These are phyloP conservation scores for Ogataea dorogensis DNA, from an alignment of 805 yeast species.

Conservation along the genomic window DNA sequence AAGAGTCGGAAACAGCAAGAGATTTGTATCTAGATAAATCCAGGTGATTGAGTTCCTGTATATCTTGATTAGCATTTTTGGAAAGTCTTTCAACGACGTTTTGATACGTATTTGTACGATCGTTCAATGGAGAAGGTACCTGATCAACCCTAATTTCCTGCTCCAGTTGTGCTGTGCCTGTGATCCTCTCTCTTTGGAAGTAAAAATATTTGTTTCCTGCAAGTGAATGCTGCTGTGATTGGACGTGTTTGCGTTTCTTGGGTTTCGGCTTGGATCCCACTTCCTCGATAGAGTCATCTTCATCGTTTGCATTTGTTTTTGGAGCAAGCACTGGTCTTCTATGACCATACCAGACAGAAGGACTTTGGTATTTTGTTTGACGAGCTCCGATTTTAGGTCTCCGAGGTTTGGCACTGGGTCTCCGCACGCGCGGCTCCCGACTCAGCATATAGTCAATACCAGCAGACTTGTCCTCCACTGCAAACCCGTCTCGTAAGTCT, in stretches of 20 bases:
- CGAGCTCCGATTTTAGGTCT: conserved; percentile 2
- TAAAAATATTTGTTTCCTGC: conserved; percentile 16
- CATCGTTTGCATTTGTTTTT: neutral
- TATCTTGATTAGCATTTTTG: conserved; percentile 2
- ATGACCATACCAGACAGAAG: neutral
- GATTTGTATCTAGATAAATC: conserved; percentile 7
- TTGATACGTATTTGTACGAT: conserved; percentile 5
- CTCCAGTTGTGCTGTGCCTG: conserved; percentile 33
- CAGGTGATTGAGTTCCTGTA: neutral
- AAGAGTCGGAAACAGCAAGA: conserved; percentile 11
- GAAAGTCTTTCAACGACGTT: conserved; percentile 2
- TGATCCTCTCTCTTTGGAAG: conserved; percentile 22
- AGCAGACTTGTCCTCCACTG: conserved; percentile 27
- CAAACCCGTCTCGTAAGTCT: conserved; percentile 18
- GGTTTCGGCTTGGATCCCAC: neutral
- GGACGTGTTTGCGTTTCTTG: conserved; percentile 2
- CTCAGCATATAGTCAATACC: conserved; percentile 32
- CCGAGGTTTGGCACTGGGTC: neutral
- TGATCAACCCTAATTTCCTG: neutral
- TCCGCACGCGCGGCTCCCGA: neutral
- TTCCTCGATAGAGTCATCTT: neutral
- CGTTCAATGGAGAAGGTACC: neutral
- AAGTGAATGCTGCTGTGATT: too few relatives aligned
- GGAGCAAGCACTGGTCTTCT: neutral
- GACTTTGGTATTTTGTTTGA: neutral